These are phyloP conservation scores for Fusarium haematococcum DNA, from an alignment of 2,329 filamentous ascomycete species.

Conservation along the genomic window DNA sequence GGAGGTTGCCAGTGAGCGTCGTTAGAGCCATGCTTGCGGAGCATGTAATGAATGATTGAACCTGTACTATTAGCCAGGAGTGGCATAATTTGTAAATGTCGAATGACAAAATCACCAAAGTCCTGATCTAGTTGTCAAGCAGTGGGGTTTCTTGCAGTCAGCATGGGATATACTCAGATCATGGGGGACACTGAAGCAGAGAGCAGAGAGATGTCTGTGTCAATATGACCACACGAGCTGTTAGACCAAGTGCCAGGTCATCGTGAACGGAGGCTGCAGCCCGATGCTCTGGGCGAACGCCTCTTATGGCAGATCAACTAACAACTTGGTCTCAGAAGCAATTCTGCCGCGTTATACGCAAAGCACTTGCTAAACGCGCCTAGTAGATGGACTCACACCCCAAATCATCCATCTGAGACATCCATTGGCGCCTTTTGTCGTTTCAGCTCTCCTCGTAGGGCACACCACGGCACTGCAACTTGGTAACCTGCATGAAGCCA, in stretches of 20 bases:
- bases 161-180: not conserved
- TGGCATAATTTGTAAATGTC: slow-evolving; percentile 31
- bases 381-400: not conserved
- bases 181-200: not conserved
- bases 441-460: not conserved
- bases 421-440: not conserved
- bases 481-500: not conserved
- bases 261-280: not conserved
- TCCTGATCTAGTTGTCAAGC: not conserved
- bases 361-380: not conserved
- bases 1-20: slow-evolving; percentile 39
- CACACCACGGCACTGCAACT: not conserved
- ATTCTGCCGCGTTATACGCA: not conserved
- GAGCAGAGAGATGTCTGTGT: not conserved
- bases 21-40: slow-evolving; percentile 11
- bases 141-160: not conserved
- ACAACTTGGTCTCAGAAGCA: not conserved
- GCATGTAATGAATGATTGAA: not conserved
- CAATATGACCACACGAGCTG: not conserved
- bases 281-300: not conserved
- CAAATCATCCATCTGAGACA: not conserved
- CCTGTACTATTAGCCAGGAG: slow-evolving; percentile 18
- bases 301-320: not conserved
- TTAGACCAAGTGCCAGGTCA: not conserved
- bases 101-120: slow-evolving; percentile 13